phyloP scores from a whole-genome alignment of 176 grass and related monocot genomes.

The Oryza coarctata region DNA sequence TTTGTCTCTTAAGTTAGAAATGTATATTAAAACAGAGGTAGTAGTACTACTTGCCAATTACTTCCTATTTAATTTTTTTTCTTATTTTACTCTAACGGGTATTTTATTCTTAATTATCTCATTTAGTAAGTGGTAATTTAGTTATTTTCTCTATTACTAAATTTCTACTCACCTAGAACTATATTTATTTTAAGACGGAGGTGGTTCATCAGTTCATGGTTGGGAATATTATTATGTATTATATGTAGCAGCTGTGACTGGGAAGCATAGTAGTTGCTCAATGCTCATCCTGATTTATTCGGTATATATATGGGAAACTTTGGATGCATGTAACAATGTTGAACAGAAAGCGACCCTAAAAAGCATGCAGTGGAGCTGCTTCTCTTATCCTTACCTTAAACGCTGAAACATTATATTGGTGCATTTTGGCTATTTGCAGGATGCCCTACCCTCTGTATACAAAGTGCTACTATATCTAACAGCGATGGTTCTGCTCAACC shows the following conservation, averaged over 20 bases:
- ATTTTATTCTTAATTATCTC: too few species aligned
- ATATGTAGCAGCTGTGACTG: neutral
- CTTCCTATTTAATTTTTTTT: too few species aligned
- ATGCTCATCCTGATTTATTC: neutral
- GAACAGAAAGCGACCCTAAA: neutral
- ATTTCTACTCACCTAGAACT: too few species aligned
- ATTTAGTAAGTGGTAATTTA: too few species aligned
- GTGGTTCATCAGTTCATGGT: too few species aligned
- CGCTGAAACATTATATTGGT: neutral
- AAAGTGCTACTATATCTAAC: neutral
- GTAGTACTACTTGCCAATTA: too few species aligned
- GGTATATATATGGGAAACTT: neutral
- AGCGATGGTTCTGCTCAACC: conserved; percentile 2
- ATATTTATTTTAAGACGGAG: too few species aligned
- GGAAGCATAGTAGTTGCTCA: neutral
- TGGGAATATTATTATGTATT: neutral
- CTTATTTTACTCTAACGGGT: too few species aligned
- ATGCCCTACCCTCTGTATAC: neutral
- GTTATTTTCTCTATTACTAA: too few species aligned
- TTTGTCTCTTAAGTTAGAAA: too few species aligned
- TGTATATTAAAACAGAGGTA: too few species aligned
- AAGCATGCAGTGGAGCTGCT: neutral
- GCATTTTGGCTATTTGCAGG: neutral
- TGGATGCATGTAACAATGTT: neutral
- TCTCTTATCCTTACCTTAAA: neutral